These are phyloP conservation scores for Alternaria arbusti DNA, from an alignment of 2,329 filamentous ascomycete genomes.

Conservation along the genomic window DNA sequence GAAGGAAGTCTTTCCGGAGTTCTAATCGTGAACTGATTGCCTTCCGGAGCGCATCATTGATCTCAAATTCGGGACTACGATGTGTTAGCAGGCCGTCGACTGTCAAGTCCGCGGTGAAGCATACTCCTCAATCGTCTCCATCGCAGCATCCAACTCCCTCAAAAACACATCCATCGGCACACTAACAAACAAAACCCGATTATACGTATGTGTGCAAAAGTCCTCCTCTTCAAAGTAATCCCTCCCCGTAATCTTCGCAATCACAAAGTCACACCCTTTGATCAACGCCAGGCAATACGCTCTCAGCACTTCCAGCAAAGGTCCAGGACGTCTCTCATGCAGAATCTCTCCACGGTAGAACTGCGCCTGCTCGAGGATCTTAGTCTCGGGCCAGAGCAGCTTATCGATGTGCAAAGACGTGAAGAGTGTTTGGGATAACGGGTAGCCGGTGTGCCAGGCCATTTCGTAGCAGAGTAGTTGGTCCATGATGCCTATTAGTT, in stretches of 20 bases:
- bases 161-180: slow-evolving; percentile 42
- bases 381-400: slow-evolving; percentile 74
- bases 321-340: slow-evolving; percentile 31
- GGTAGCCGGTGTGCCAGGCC: slow-evolving; percentile 96
- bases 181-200: slow-evolving; percentile 72
- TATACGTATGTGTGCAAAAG: slow-evolving; percentile 91
- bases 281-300: slow-evolving; percentile 86
- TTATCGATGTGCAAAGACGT: slow-evolving; percentile 90
- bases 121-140: slow-evolving; percentile 41
- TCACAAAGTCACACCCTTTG: slow-evolving; percentile 81
- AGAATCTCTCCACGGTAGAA: slow-evolving; percentile 55
- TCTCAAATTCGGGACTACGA: slow-evolving; percentile 28
- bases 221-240: slow-evolving; percentile 98
- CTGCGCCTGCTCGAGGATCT: slow-evolving; percentile 67
- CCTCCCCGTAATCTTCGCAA: slow-evolving; percentile 77
- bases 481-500: slow-evolving; percentile 93
- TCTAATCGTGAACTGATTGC: slow-evolving; percentile 71
- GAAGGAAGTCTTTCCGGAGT: slow-evolving; percentile 70
- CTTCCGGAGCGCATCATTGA: slow-evolving; percentile 48
- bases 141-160: slow-evolving; percentile 41
- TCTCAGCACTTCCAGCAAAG: slow-evolving; percentile 65
- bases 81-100: slow-evolving; percentile 14
- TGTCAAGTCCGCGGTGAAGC: neutral
- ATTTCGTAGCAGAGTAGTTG: slow-evolving; percentile 92
- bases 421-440: slow-evolving; percentile 91